phyloP scores from a whole-genome alignment of 2,329 filamentous ascomycete species.

The Colletotrichum tabaci region DNA sequence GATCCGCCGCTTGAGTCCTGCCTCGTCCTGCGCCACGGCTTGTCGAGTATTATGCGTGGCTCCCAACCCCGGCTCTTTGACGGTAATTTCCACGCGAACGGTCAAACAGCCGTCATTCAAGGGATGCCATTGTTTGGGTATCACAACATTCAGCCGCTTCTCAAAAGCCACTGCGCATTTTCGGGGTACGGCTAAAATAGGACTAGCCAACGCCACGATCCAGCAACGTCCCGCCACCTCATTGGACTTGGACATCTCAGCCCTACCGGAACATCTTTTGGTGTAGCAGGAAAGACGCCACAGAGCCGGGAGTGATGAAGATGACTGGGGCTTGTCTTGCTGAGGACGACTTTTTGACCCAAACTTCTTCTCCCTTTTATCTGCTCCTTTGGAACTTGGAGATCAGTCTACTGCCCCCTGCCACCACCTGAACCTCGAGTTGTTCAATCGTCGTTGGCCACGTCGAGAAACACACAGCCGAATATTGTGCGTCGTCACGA shows the following conservation, averaged over 20 bases:
- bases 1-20: not conserved
- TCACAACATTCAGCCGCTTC: not conserved
- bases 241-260: not conserved
- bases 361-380: not conserved
- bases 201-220: slow-evolving; percentile 7
- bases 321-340: not conserved
- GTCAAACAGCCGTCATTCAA: not conserved
- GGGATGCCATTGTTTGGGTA: not conserved
- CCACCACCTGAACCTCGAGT: too few relatives aligned
- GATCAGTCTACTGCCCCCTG: too few relatives aligned
- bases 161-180: not conserved
- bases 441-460: too few relatives aligned
- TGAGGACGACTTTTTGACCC: not conserved
- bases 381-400: not conserved
- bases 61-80: not conserved
- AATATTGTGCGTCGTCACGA: not conserved
- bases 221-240: slow-evolving; percentile 7
- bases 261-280: not conserved
- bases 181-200: slow-evolving; percentile 7
- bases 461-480: not conserved
- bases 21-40: too few relatives aligned
- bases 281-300: not conserved
- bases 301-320: not conserved
- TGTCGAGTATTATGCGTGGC: not conserved
- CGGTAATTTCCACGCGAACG: not conserved